phyloP scores from a whole-genome alignment of 768 basidiomycete genomes.

The Postia placenta region DNA sequence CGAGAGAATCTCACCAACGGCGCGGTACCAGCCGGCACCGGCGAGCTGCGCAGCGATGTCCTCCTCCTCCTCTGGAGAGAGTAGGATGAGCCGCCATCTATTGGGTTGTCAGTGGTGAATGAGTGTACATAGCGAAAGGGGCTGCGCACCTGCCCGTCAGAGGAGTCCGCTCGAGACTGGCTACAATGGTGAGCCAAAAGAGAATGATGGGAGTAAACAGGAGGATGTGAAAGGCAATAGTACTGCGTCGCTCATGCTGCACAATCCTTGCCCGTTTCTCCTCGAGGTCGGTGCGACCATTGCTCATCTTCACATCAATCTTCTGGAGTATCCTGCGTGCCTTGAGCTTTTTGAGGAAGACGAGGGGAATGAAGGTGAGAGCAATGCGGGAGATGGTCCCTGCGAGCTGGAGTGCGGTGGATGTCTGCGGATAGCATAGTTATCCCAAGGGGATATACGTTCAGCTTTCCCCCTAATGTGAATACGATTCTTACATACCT shows the following conservation, averaged over 20 bases:
- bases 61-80: slow-evolving; percentile 92
- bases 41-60: slow-evolving; percentile 77
- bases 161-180: slow-evolving; percentile 72
- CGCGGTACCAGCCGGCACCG: slow-evolving; percentile 81
- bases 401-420: slow-evolving; percentile 65
- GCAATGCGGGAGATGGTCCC: slow-evolving; percentile 66
- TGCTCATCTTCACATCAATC: slow-evolving; percentile 36
- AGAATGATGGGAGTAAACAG: slow-evolving; percentile 54
- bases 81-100: slow-evolving; percentile 82
- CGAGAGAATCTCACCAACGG: slow-evolving; percentile 74
- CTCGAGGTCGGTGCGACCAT: slow-evolving; percentile 39
- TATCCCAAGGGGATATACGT: slow-evolving; percentile 7
- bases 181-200: slow-evolving; percentile 65
- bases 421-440: slow-evolving; percentile 42
- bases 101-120: not conserved
- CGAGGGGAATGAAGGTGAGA: slow-evolving; percentile 67
- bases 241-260: slow-evolving; percentile 43
- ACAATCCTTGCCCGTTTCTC: slow-evolving; percentile 45
- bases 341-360: slow-evolving; percentile 53
- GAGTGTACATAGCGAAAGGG: too few species aligned
- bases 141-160: slow-evolving; percentile 73
- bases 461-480: not conserved
- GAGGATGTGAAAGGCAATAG: slow-evolving; percentile 45
- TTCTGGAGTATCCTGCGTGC: slow-evolving; percentile 44
- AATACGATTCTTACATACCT: slow-evolving; percentile 37